Conservation (phyloP, 75 land plant genomes). For the Cupressus sempervirens region DNA sequence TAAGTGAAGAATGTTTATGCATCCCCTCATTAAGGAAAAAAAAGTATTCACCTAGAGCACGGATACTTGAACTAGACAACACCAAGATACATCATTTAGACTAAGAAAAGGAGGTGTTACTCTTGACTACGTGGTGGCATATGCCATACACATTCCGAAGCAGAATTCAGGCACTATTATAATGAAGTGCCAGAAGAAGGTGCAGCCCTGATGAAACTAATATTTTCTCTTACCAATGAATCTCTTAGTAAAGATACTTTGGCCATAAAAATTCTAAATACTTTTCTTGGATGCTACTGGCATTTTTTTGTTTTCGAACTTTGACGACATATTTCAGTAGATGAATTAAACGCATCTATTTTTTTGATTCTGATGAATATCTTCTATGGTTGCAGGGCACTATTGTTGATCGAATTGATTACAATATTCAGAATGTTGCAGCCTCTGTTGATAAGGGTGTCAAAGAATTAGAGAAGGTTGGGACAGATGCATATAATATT, state of each 20-base stretch:
- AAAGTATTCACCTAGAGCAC: background rate
- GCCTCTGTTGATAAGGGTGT: constrained; percentile 85
- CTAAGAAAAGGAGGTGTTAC: background rate
- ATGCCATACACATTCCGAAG: background rate
- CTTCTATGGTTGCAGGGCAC: constrained; percentile 63
- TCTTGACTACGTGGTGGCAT: background rate
- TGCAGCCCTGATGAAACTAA: background rate
- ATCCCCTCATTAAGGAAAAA: background rate
- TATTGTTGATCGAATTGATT: constrained; percentile 95
- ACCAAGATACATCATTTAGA: background rate
- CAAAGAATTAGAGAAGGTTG: constrained; percentile 85
- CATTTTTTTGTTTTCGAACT: background rate
- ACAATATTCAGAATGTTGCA: constrained; percentile 94
- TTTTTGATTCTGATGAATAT: constrained; percentile 11
- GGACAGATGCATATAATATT: background rate
- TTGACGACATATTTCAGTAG: background rate
- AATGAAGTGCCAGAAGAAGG: background rate
- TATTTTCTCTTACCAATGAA: background rate
- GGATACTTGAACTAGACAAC: background rate
- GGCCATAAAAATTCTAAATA: background rate
- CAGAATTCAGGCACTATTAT: background rate
- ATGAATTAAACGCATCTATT: background rate
- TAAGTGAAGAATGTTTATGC: background rate
- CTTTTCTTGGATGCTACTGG: background rate
- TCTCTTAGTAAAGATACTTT: background rate